Evolutionary conservation across 305 asterid species (phyloP), one percentile per base, ranked within the genome.

Genomic region (Caryopteris hybrid): DNA sequence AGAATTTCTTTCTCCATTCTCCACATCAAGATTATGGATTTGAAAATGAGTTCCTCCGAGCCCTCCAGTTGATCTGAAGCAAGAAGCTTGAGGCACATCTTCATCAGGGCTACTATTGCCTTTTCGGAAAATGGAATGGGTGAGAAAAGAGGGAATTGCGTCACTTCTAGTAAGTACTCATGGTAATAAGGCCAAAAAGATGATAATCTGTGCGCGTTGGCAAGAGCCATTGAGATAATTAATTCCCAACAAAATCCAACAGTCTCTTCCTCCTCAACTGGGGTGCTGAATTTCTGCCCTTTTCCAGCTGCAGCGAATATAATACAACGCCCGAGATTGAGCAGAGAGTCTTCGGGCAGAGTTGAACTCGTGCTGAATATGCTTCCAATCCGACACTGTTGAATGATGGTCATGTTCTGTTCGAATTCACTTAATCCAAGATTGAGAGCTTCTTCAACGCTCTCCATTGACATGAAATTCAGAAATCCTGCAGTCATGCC

Each of bases 241-340:
- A 93, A 79, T 59, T 93, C 99, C 97, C 97, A 93, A 68, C 99
- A 93, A 57, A 93, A 93, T 23, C 73, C 85, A 13, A 93, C 89
- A 0, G 88, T 85, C 51, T 93, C 99, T 64, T 93, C 99, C 73
- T 93, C 99, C 73, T 93, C 99, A 0, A 85, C 65, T 13, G 90
- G 88, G 6, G 97, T 90, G 84, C 92, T 91, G 81, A 93, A 90
- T 66, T 86, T 88, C 29, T 87, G 96, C 58, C 94, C 96, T 73
- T 86, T 88, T 4, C 99, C 99, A 5, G 87, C 97, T 25, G 92
- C 97, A 31, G 96, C 85, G 41, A 82, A 90, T 77, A 90, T 88
- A 14, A 93, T 80, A 63, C 90, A 82, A 8, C 96, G 96, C 23
- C 99, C 99, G 1, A 93, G 88, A 77, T 83, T 84, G 66, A 85